Evolutionary conservation across 208 protist species (phyloP), one percentile per base, ranked within the genome.

Genomic region (Leishmania amazonensis): DNA sequence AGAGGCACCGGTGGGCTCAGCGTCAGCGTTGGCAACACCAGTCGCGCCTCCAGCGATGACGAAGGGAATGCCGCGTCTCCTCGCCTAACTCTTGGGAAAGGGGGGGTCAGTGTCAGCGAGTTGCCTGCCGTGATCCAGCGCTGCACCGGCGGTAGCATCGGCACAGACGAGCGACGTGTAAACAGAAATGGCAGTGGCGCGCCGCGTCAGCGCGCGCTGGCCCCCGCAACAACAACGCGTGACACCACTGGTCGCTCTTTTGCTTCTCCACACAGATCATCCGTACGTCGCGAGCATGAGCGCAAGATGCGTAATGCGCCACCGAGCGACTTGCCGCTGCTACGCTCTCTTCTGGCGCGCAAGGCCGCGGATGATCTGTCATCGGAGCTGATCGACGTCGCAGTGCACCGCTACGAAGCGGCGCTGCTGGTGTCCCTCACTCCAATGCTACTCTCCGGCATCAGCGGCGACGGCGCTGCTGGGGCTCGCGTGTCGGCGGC

Each of bases 401-500:
- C 79, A 13, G 60, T 58, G 35, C 83, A 86, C 19, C 65, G 79
- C 58, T 85, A 91, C 74, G 85, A 90, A 38, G 84, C 86, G 1
- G 91, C 93, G 21, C 79, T 96, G 54, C 83, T 95, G 28, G 62
- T 96, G n/a, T 81, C 90, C 54, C 85, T 95, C 81, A 96, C 91
- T 9, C 93, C 91, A 3, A 96, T 96, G 93, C 85, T 90, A 81
- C 85, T 96, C 35, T 88, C 87, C 3, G 74, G 81, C 3, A 64
- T 54, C n/a, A 78, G 57, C 53, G 78, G 83, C 70, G 74, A 38
- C 60, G 77, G 87, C 7, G 75, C 40, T 15, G 70, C 72, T 45
- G 28, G 24, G 42, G 13, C 35, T 47, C 47, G 79, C 38, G 38
- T 54, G 45, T 51, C 70, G 13, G n/a, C 80, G 4, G 24, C 51